Conservation (phyloP, 2,329 filamentous ascomycete species). For the Alternaria arborescens region DNA sequence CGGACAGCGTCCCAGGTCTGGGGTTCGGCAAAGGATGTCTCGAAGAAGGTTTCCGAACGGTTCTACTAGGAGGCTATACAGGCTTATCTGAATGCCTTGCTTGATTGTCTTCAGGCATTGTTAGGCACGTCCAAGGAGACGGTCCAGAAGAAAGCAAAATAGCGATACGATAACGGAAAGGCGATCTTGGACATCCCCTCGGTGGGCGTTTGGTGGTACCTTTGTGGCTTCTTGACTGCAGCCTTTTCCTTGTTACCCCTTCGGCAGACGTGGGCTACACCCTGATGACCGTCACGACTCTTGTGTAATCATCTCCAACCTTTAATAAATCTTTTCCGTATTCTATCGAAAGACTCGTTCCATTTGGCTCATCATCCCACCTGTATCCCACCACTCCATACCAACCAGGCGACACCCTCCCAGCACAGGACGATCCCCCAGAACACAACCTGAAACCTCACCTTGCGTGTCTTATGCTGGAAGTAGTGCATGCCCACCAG, state of each 20-base stretch:
- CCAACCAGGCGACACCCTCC: slow-evolving; percentile 36
- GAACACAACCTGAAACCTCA: slow-evolving; percentile 38
- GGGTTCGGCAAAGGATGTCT: slow-evolving; percentile 30
- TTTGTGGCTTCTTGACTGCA: not conserved
- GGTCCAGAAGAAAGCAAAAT: slow-evolving; percentile 18
- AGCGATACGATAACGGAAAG: slow-evolving; percentile 9
- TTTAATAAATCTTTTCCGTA: not conserved
- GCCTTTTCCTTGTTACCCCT: slow-evolving; percentile 9
- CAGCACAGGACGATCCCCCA: slow-evolving; percentile 44
- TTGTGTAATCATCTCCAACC: not conserved
- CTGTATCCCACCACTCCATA: slow-evolving; percentile 28
- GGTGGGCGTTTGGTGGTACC: slow-evolving; percentile 6
- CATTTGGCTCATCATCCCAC: not conserved
- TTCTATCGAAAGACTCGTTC: not conserved
- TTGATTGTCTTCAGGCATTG: slow-evolving; percentile 33
- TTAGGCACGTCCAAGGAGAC: slow-evolving; percentile 18
- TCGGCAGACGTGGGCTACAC: not conserved
- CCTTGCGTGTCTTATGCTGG: slow-evolving; percentile 49
- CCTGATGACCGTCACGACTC: slow-evolving; percentile 3
- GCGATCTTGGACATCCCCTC: not conserved
- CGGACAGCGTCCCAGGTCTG: slow-evolving; percentile 35
- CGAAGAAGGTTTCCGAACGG: slow-evolving; percentile 21
- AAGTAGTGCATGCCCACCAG: slow-evolving; percentile 47
- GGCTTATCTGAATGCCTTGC: slow-evolving; percentile 22
- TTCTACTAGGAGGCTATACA: slow-evolving; percentile 23